Evolutionary conservation across 805 yeast genomes (phyloP).

Genomic region (Suhomyces sp.): DNA sequence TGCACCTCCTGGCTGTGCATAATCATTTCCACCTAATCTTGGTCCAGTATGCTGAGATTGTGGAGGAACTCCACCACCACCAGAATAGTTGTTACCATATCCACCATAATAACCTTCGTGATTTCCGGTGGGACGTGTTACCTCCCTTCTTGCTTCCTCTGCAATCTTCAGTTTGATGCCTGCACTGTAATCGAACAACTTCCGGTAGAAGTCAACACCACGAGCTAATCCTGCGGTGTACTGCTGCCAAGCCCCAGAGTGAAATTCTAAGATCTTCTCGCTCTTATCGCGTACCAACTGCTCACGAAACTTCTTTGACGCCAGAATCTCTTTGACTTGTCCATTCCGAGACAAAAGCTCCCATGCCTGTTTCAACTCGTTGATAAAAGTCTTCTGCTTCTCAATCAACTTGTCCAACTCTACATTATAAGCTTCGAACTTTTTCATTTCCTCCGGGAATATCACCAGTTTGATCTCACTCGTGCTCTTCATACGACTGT

Average conservation of each 20-base stretch:
- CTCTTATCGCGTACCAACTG: conserved; percentile 32
- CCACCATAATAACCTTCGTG: not conserved
- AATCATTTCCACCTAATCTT: not conserved
- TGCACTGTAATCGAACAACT: conserved; percentile 34
- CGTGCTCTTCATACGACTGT: conserved; percentile 54
- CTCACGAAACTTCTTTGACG: conserved; percentile 39
- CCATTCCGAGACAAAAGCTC: conserved; percentile 23
- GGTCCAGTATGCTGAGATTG: not conserved
- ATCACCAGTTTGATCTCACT: conserved; percentile 53
- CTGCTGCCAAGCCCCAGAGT: conserved; percentile 52
- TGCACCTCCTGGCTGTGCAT: no score
- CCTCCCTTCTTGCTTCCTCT: conserved; percentile 1
- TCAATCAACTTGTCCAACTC: conserved; percentile 68
- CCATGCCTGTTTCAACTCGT: conserved; percentile 31
- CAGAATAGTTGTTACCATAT: not conserved
- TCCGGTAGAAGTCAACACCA: conserved; percentile 64
- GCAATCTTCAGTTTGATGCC: not conserved
- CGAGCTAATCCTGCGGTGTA: conserved; percentile 58
- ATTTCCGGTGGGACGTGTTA: not conserved
- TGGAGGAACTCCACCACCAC: not conserved
- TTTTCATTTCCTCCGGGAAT: conserved; percentile 71
- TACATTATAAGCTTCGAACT: conserved; percentile 67
- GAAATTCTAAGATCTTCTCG: conserved; percentile 46
- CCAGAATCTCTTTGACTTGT: conserved; percentile 41
- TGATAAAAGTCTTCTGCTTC: conserved; percentile 56